Base-by-base conservation (phyloP, 257 asterid genomes). In the Solanum bukasovii region DNA sequence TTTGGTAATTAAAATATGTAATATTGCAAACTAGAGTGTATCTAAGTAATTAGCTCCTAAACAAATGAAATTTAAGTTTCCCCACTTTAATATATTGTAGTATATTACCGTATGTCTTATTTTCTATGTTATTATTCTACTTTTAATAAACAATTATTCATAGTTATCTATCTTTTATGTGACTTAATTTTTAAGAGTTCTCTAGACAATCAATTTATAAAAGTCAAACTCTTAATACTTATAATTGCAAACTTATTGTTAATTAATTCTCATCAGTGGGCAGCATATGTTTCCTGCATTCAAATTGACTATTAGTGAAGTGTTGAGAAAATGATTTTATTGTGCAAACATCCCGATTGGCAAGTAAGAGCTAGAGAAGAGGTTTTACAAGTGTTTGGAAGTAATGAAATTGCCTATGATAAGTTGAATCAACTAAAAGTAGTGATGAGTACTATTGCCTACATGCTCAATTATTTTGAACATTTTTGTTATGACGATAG, bases 361-460 rank as follows among this genome's bases (percentile, higher is more conserved):
- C 92, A 90, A 79, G 83, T 16, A 3, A 86, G 71, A 29, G 92
- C 89, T 7, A 88, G 92, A 44, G 90, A 88, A 12, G 92, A 90
- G 71, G 89, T 88, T 74, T 23, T 61, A 21, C 92, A 63, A n/a
- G 87, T 83, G 33, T 52, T 90, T 73, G 88, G 89, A 34, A 73
- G 13, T 21, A 63, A 75, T 9, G 85, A 82, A 63, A 27, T 87
- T 25, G 92, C 86, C 42, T 44, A 70, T 83, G 89, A 88, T 13
- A 75, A 73, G 37, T 77, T 89, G 78, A 89, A 82, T 44, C 52
- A 44, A 44, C 52, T 44, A 44, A 44, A 11, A 12, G 16, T 44
- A 44, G 52, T 38, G 11, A 35, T 44, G 16, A 40, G 46, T 40
- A 44, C 16, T 11, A 44, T 44, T 44, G 14, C 52, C 52, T 42